A percentile compares a stretch with the other conserved stretches of the same genome.
Conservation (phyloP, 306 rosid genomes). For the Amphicarpaea edgeworthii region DNA sequence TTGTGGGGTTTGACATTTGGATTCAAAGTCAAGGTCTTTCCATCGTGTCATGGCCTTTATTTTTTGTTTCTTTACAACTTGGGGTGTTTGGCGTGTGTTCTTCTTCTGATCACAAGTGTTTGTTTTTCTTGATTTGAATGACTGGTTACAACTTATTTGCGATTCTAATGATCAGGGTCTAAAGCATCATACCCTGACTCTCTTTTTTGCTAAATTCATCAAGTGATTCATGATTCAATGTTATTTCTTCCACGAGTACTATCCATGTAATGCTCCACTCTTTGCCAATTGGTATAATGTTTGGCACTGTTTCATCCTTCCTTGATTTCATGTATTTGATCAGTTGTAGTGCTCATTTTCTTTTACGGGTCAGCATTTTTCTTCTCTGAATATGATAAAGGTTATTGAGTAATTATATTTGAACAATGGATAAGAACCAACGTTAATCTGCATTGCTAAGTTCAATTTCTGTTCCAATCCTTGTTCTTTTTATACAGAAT, state of each 20-base stretch:
- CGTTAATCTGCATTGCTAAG: slow-evolving; percentile 8
- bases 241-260: slow-evolving; percentile 26
- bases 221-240: slow-evolving; percentile 34
- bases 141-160: slow-evolving; percentile 1
- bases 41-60: slow-evolving; percentile 30
- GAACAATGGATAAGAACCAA: slow-evolving; percentile 2
- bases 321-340: slow-evolving; percentile 32
- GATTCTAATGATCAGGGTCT: slow-evolving; percentile 43
- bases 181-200: slow-evolving; percentile 2
- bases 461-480: slow-evolving; percentile 7
- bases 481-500: background rate
- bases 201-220: slow-evolving; percentile 28
- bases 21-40: slow-evolving; percentile 50
- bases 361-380: background rate
- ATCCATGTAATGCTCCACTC: slow-evolving; percentile 37
- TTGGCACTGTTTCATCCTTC: slow-evolving; percentile 27
- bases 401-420: background rate
- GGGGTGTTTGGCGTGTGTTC: slow-evolving; percentile 39
- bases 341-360: background rate
- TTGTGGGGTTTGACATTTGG: slow-evolving; percentile 39
- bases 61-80: background rate
- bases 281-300: slow-evolving; percentile 3
- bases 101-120: slow-evolving; percentile 32
- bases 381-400: background rate
- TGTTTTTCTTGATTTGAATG: slow-evolving; percentile 29